These are phyloP conservation scores for Candida bentonensis DNA, from an alignment of 805 yeast species.

Conservation along the genomic window DNA sequence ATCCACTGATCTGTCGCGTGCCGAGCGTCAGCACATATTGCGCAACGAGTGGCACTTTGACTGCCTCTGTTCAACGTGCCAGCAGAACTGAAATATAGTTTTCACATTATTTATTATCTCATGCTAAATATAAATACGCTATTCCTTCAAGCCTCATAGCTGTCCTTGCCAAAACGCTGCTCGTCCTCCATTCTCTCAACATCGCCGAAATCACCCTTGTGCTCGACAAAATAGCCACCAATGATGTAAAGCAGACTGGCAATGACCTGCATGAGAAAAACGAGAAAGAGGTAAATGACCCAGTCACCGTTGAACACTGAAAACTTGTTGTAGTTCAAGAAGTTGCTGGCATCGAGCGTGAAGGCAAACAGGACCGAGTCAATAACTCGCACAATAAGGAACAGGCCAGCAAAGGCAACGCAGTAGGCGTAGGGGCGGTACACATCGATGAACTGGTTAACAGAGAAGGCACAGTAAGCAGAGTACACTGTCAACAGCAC, in stretches of 20 bases:
- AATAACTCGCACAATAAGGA: constrained; percentile 5
- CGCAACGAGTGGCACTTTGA: constrained; percentile 44
- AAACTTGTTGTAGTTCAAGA: constrained; percentile 3
- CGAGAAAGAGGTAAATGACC: constrained; percentile 63
- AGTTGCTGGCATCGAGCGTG: not conserved
- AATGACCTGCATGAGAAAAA: constrained; percentile 69
- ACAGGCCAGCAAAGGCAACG: constrained; percentile 4
- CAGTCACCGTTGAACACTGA: constrained; percentile 19
- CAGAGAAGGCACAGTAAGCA: not conserved
- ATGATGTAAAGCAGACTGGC: constrained; percentile 28
- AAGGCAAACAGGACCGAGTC: constrained; percentile 6
- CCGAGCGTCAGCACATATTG: constrained; percentile 29
- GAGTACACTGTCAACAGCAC: constrained; percentile 3
- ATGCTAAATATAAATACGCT: too few relatives aligned
- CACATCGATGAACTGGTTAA: constrained; percentile 2
- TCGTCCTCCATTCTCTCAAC: too few relatives aligned
- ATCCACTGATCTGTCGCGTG: constrained; percentile 26
- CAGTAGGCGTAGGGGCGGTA: constrained; percentile 3
- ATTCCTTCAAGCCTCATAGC: too few relatives aligned
- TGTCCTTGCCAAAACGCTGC: too few relatives aligned
- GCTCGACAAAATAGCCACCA: constrained; percentile 6
- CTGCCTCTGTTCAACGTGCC: constrained; percentile 39
- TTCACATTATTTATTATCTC: too few relatives aligned
- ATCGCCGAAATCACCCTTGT: not conserved
- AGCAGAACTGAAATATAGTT: too few relatives aligned